These are phyloP conservation scores for Boletellus sp. DNA, from an alignment of 768 basidiomycete species.

Conservation along the genomic window DNA sequence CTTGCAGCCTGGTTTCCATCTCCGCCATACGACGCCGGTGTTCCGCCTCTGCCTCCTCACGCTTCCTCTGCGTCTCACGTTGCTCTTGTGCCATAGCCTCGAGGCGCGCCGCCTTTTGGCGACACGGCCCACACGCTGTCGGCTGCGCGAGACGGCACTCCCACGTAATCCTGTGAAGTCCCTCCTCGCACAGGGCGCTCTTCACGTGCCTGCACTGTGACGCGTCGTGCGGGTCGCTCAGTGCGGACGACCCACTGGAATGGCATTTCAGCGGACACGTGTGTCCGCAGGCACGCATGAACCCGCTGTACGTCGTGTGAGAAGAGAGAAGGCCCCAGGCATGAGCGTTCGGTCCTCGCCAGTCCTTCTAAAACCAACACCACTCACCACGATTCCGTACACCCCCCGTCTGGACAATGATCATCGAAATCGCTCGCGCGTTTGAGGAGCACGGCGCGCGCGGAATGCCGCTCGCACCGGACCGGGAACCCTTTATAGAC, in stretches of 20 bases:
- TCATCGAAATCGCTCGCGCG: slow-evolving; percentile 47
- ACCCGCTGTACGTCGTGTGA: slow-evolving; percentile 6
- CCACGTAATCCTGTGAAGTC: slow-evolving; percentile 41
- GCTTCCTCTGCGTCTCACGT: too few relatives aligned
- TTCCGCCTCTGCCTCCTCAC: too few relatives aligned
- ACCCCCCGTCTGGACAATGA: slow-evolving; percentile 61
- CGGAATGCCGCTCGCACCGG: slow-evolving; percentile 53
- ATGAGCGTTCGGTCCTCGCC: too few relatives aligned
- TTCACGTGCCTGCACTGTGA: slow-evolving; percentile 37
- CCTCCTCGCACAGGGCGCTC: slow-evolving; percentile 35
- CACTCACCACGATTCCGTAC: slow-evolving; percentile 52
- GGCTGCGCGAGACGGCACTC: slow-evolving; percentile 37
- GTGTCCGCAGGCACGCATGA: slow-evolving; percentile 33
- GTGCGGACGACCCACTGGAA: slow-evolving; percentile 41
- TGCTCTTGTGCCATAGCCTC: too few relatives aligned
- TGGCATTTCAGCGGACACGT: slow-evolving; percentile 61
- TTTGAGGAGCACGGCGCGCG: slow-evolving; percentile 36
- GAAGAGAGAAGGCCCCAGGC: not conserved
- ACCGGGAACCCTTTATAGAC: slow-evolving; percentile 43
- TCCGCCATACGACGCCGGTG: too few relatives aligned
- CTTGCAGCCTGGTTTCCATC: too few relatives aligned
- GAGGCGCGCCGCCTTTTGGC: too few relatives aligned
- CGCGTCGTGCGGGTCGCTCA: slow-evolving; percentile 27
- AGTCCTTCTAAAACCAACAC: too few relatives aligned
- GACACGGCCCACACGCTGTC: slow-evolving; percentile 16